phyloP scores from a whole-genome alignment of 371 early-diverging fungal species.

The Mortierella polycephala region DNA sequence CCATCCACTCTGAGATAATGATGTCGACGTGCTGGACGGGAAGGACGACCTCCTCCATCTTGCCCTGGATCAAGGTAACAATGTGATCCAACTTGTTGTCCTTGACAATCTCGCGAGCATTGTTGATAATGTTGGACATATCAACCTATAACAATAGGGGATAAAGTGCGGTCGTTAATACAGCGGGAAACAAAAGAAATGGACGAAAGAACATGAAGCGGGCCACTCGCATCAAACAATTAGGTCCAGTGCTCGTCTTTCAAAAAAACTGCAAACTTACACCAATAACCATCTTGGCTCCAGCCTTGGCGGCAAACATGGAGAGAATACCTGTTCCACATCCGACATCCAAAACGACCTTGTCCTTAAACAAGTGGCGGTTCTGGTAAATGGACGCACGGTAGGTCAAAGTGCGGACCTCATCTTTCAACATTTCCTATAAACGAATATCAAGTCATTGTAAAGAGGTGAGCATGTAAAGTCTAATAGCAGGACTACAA shows the following conservation, averaged over 20 bases:
- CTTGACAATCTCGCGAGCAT: conserved; percentile 89
- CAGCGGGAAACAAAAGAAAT: background rate
- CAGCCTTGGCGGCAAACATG: conserved; percentile 98
- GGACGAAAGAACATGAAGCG: background rate
- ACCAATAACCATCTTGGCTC: conserved; percentile 93
- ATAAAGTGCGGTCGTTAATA: background rate
- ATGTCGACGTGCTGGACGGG: conserved; percentile 94
- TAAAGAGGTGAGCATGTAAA: background rate
- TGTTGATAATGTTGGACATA: conserved; percentile 96
- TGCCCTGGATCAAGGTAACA: conserved; percentile 92
- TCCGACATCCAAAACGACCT: conserved; percentile 98
- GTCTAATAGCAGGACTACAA: background rate
- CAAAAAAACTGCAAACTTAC: conserved; percentile 57
- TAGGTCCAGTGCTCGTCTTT: no score
- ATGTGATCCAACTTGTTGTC: conserved; percentile 89
- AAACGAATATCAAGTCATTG: background rate
- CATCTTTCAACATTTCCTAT: conserved; percentile 95
- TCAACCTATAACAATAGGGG: conserved; percentile 68
- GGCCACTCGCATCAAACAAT: no score
- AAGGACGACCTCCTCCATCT: conserved; percentile 93
- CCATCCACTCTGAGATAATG: conserved; percentile 99
- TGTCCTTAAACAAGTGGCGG: conserved; percentile 94
- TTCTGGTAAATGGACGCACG: conserved; percentile 93
- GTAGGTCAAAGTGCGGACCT: conserved; percentile 95
- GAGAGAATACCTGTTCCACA: conserved; percentile 97